A percentile compares a stretch with the other conserved stretches of the same genome.
phyloP scores from a whole-genome alignment of 2,329 filamentous ascomycete species.

The Monosporascus ibericus region DNA sequence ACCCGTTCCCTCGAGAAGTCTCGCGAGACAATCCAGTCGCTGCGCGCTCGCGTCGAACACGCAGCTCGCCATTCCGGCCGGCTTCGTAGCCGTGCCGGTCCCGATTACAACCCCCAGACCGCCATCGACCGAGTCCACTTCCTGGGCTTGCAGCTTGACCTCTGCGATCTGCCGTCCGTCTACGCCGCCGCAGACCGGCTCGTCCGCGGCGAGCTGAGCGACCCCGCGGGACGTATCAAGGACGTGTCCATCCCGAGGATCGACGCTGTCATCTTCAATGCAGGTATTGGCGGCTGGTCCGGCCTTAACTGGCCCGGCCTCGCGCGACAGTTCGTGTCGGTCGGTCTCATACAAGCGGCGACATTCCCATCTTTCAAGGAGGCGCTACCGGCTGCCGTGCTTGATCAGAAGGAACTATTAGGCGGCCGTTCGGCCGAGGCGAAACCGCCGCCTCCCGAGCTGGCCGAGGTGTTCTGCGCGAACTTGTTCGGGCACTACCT shows the following conservation, averaged over 20 bases:
- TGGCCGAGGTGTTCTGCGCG: slow-evolving; percentile 82
- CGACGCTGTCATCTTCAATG: slow-evolving; percentile 78
- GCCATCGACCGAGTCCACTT: slow-evolving; percentile 50
- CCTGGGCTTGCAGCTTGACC: slow-evolving; percentile 51
- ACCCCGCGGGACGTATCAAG: slow-evolving; percentile 30
- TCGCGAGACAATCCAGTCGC: slow-evolving; percentile 58
- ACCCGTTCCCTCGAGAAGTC: slow-evolving; percentile 74
- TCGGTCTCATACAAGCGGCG: slow-evolving; percentile 57
- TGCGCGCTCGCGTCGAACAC: slow-evolving; percentile 57
- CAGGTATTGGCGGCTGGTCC: slow-evolving; percentile 80
- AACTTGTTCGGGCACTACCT: slow-evolving; percentile 96
- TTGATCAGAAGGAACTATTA: slow-evolving; percentile 33
- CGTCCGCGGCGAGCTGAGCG: slow-evolving; percentile 37
- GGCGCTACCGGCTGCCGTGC: slow-evolving; percentile 40
- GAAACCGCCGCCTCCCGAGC: slow-evolving; percentile 41
- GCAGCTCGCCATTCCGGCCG: slow-evolving; percentile 33
- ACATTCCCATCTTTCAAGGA: slow-evolving; percentile 78
- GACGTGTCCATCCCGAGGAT: slow-evolving; percentile 59
- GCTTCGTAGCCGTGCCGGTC: slow-evolving; percentile 32
- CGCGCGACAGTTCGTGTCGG: slow-evolving; percentile 45
- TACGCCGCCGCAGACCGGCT: slow-evolving; percentile 42
- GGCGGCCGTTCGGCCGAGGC: slow-evolving; percentile 17
- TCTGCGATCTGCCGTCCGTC: slow-evolving; percentile 51
- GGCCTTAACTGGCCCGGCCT: slow-evolving; percentile 66
- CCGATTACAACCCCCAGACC: slow-evolving; percentile 33